Evolutionary conservation across 2,329 filamentous ascomycete species (phyloP), one percentile per base, ranked within the genome.

Genomic region (Fusarium pseudonygamai): DNA sequence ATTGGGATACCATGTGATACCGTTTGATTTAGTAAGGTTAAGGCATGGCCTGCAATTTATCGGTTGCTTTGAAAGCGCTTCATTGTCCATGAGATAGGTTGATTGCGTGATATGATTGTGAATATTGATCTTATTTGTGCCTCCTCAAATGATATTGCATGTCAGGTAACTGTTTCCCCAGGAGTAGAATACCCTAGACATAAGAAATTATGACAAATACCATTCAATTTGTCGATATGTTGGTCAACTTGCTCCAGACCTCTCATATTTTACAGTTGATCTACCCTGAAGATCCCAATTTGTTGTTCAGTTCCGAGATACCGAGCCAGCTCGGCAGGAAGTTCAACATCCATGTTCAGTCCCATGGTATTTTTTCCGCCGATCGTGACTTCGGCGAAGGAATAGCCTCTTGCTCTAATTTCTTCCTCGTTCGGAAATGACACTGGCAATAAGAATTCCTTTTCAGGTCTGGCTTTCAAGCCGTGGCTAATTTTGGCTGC

Each of bases 231-330:
- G 71, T 86, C 86, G 22, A 80, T 92, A 91, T 14, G 91, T 90
- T 78, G 87, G 88, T 62, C 88, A 84, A 66, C 86, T 16, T 6
- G 13, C 18, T 22, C 7, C 26, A 86, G 5, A 94, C 89, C 69
- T 90, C 84, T 32, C 92, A 59, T 88, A 82, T 20, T 16, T 47
- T 84, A 84, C 2, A 79, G 81, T 20, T 89, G 88, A 77, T 93
- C 89, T 72, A 93, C 85, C 66, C 92, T 87, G 82, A 95, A 94
- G 32, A 96, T 80, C 13, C 87, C 89, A 32, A 96, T 83, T 58
- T 87, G 87, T 67, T 91, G 90, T 75, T 87, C 89, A 47, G 92
- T 87, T 14, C 92, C 92, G 10, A 95, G 85, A 65, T 92, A 93
- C 61, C 86, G 86, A 71, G 85, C 85, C 63, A 95, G 83, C 80